Conservation (phyloP, 2,329 filamentous ascomycete genomes). For the Sclerotinia trifoliorum region DNA sequence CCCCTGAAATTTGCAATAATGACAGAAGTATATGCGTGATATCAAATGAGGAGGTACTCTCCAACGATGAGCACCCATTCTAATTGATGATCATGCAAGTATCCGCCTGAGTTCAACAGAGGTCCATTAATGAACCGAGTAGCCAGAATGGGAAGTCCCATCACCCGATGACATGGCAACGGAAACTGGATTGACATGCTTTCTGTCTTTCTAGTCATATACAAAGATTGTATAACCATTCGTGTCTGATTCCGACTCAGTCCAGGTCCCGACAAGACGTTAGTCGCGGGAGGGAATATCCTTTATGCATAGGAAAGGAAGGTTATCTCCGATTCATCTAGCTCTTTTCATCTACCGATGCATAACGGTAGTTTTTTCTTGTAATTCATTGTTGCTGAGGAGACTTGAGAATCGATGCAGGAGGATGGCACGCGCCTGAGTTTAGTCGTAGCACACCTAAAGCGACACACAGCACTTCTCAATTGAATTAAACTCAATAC, state of each 20-base stretch:
- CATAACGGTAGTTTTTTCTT: not conserved
- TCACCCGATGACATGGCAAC: slow-evolving; percentile 17
- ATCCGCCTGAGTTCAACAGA: not conserved
- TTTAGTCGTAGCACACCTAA: not conserved
- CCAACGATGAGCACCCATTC: not conserved
- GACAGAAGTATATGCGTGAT: not conserved
- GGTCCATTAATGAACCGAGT: not conserved
- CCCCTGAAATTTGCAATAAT: not conserved
- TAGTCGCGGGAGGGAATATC: not conserved
- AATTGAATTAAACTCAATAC: not conserved
- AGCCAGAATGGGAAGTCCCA: not conserved
- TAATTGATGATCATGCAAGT: slow-evolving; percentile 8
- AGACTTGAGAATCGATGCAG: not conserved
- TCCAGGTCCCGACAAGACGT: slow-evolving; percentile 9
- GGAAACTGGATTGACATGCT: not conserved
- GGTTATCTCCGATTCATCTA: not conserved
- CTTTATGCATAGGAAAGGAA: not conserved
- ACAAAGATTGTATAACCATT: slow-evolving; percentile 10
- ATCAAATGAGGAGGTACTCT: not conserved
- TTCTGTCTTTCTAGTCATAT: not conserved
- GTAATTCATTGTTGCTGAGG: not conserved
- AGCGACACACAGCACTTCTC: not conserved
- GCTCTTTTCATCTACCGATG: slow-evolving; percentile 10
- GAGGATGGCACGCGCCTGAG: slow-evolving; percentile 1
- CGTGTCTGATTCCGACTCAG: slow-evolving; percentile 7